Evolutionary conservation across 1,284 basidiomycete species (phyloP).

Genomic region (Dichomitus squalens): DNA sequence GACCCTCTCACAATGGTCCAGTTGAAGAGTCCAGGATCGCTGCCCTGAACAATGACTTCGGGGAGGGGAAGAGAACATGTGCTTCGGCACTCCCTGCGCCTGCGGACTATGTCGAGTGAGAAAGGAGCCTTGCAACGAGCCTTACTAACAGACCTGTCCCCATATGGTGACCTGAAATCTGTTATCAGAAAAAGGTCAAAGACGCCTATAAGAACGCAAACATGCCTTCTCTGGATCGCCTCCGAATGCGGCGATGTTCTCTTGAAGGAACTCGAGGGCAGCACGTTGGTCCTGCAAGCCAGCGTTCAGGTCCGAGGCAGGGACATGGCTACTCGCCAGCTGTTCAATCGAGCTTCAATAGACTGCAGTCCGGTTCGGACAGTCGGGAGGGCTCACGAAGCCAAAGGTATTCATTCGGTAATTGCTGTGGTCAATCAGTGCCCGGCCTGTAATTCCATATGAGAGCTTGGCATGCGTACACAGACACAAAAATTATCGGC

Average conservation of each 20-base stretch:
- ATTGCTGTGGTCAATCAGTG: constrained; percentile 39
- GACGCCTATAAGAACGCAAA: background rate
- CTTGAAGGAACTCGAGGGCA: constrained; percentile 59
- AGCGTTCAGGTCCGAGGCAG: constrained; percentile 53
- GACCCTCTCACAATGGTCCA: constrained; percentile 51
- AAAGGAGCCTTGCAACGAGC: background rate
- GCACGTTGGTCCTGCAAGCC: constrained; percentile 59
- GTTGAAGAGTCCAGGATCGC: constrained; percentile 56
- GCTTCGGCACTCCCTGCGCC: constrained; percentile 58
- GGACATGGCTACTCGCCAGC: constrained; percentile 47
- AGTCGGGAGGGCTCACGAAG: constrained; percentile 43
- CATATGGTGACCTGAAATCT: constrained; percentile 56
- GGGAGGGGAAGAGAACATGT: constrained; percentile 49
- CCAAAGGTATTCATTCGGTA: constrained; percentile 63
- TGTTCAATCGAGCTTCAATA: background rate
- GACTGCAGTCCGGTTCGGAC: background rate
- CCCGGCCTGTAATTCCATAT: background rate
- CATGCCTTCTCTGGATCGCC: constrained; percentile 60
- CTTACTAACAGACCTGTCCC: constrained; percentile 47
- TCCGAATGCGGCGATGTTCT: constrained; percentile 65
- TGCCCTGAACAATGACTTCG: constrained; percentile 48
- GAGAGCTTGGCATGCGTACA: constrained; percentile 36
- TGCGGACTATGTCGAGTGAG: constrained; percentile 44
- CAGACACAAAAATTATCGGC: constrained; percentile 57
- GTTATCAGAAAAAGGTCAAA: background rate